phyloP scores from a whole-genome alignment of 768 basidiomycete genomes.

The Auricularia cornea region DNA sequence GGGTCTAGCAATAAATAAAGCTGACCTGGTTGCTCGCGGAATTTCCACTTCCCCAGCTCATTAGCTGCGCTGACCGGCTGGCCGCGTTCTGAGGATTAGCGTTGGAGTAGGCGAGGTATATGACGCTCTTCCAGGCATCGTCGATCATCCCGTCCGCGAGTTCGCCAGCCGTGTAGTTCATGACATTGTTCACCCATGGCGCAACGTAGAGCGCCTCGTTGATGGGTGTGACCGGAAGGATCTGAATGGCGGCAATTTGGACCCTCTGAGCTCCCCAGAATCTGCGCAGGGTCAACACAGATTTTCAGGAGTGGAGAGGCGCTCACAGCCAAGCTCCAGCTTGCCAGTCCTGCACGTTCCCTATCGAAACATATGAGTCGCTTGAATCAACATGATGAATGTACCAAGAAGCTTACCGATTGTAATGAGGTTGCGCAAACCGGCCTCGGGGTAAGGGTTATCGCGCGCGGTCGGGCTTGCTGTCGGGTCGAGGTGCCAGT shows the following conservation, averaged over 20 bases:
- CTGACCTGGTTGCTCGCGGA: constrained; percentile 22
- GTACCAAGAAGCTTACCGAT: constrained; percentile 15
- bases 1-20: too few relatives aligned
- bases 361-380: not conserved
- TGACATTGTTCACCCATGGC: constrained; percentile 22
- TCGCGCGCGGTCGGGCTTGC: constrained; percentile 23
- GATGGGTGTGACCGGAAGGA: not conserved
- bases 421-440: constrained; percentile 22
- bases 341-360: constrained; percentile 30
- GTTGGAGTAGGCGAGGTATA: constrained; percentile 27
- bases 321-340: constrained; percentile 26
- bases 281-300: not conserved
- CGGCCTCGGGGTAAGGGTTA: constrained; percentile 28
- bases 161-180: constrained; percentile 21
- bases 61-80: constrained; percentile 21
- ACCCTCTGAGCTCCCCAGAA: constrained; percentile 28
- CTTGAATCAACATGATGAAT: not conserved
- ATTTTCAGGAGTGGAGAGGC: not conserved
- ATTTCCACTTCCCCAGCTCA: constrained; percentile 27
- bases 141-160: constrained; percentile 14
- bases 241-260: constrained; percentile 26
- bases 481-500: constrained; percentile 30
- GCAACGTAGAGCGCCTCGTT: constrained; percentile 25
- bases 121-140: constrained; percentile 29
- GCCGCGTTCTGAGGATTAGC: constrained; percentile 20